Evolutionary conservation across 805 yeast genomes (phyloP), one percentile per base, ranked within the genome.

Genomic region (Saccharomycopsis oosterbeekiorum): DNA sequence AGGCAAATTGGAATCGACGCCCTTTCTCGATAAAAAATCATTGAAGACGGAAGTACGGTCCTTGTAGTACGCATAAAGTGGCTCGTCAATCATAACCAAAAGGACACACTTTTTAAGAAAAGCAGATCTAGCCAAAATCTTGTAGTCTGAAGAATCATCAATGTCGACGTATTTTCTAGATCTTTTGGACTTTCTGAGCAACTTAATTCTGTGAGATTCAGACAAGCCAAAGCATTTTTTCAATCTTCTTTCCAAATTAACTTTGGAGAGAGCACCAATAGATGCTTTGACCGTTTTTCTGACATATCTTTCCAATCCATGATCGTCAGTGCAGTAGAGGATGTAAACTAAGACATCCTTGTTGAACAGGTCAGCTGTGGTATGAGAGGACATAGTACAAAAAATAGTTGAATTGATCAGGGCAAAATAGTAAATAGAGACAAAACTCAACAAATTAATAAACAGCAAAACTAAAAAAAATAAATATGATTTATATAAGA

Each of bases 141-240:
- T 72, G 67, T 77, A 81, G 62, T 81, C 84, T 3, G 71, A 70
- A 2, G 51, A 65, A 3, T 72, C 59, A 17, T 70, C 76, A 63
- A 82, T 73, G 3, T 69, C 62, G 12, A 80, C 77, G 64, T 73
- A 81, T 10, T 69, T 66, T 50, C 73, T 74, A 47, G 71, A 71
- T 65, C 76, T 80, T 69, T 78, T 80, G n/a, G 83, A 79, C 64
- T 76, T 80, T 64, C 86, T 74, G 37, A 60, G 65, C 51, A 60
- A 39, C 6, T 21, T 47, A 9, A 47, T 24, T 15, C 9, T 4
- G 14, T 47, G 53, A 47, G 34, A 21, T 5, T 24, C 12, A 26
- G 34, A 21, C 11, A 47, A 26, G 37, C 34, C 53, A 56, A 40
- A 56, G n/a, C 51, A 24, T n/a, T 26, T 24, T 40, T 24, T 24